phyloP scores from a whole-genome alignment of 352 stramenopile species.

The Phytopythium litorale region DNA sequence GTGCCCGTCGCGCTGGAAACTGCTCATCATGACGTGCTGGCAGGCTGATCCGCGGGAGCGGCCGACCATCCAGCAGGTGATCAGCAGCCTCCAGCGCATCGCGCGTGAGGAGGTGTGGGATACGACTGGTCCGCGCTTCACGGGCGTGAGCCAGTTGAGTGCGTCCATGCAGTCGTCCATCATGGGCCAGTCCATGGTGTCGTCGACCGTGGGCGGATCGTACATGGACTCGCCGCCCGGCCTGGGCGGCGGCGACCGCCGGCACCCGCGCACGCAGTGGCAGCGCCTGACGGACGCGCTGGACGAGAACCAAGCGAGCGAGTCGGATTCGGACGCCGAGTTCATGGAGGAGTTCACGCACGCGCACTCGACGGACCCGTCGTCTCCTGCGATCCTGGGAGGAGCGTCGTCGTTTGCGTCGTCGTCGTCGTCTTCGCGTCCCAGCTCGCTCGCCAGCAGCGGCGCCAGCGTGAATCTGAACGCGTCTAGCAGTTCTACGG shows the following conservation, averaged over 20 bases:
- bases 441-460: slow-evolving; percentile 22
- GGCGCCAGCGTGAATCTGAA: slow-evolving; percentile 12
- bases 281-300: slow-evolving; percentile 22
- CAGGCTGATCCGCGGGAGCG: slow-evolving; percentile 72
- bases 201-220: slow-evolving; percentile 26
- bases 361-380: slow-evolving; percentile 33
- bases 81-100: slow-evolving; percentile 76
- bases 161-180: slow-evolving; percentile 39
- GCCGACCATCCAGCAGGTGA: slow-evolving; percentile 86
- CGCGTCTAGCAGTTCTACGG: slow-evolving; percentile 13
- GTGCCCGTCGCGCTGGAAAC: slow-evolving; percentile 74
- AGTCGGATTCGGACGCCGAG: slow-evolving; percentile 34
- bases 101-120: slow-evolving; percentile 74
- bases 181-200: slow-evolving; percentile 33
- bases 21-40: slow-evolving; percentile 82
- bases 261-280: slow-evolving; percentile 13
- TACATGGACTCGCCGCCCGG: slow-evolving; percentile 42
- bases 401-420: background rate
- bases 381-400: slow-evolving; percentile 25
- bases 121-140: slow-evolving; percentile 50
- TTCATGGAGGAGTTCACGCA: slow-evolving; percentile 46
- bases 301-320: slow-evolving; percentile 43
- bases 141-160: slow-evolving; percentile 51
- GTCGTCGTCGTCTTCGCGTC: slow-evolving; percentile 20
- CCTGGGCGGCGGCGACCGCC: slow-evolving; percentile 15